Percentiles rank a stretch among this genome's conserved stretches.
These are phyloP conservation scores for Lasiodiplodia theobromae DNA, from an alignment of 2,329 filamentous ascomycete species.

Conservation along the genomic window DNA sequence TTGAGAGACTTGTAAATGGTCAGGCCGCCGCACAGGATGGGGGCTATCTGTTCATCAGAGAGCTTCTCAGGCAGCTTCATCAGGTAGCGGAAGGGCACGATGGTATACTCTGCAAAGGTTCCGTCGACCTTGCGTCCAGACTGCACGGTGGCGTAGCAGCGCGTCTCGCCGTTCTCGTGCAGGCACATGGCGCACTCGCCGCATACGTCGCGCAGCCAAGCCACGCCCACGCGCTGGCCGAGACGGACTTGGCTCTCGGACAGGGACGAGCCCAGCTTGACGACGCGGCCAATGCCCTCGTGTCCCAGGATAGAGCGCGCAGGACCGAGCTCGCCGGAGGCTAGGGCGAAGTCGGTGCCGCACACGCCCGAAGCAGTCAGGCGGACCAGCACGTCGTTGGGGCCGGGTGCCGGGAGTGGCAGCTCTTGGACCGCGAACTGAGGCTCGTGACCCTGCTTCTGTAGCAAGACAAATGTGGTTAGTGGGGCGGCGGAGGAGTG, in stretches of 20 bases:
- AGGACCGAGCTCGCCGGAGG: constrained; percentile 60
- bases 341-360: constrained; percentile 64
- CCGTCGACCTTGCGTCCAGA: constrained; percentile 34
- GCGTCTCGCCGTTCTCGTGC: constrained; percentile 55
- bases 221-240: constrained; percentile 62
- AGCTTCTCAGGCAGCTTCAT: constrained; percentile 44
- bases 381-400: constrained; percentile 63
- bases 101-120: constrained; percentile 66
- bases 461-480: not conserved
- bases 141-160: constrained; percentile 41
- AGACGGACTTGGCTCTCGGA: constrained; percentile 52
- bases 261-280: constrained; percentile 62
- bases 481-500: not conserved
- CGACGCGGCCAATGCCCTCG: constrained; percentile 65
- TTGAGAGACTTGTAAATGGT: constrained; percentile 66
- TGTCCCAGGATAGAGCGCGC: constrained; percentile 55
- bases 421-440: constrained; percentile 56
- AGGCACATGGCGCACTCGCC: constrained; percentile 59
- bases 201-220: constrained; percentile 61
- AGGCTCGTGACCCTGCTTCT: constrained; percentile 55
- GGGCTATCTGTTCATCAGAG: constrained; percentile 49
- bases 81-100: constrained; percentile 63
- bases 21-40: constrained; percentile 54
- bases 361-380: constrained; percentile 67
- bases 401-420: constrained; percentile 56